phyloP scores from a whole-genome alignment of 208 protist species.

The Blechomonas ayalai region DNA sequence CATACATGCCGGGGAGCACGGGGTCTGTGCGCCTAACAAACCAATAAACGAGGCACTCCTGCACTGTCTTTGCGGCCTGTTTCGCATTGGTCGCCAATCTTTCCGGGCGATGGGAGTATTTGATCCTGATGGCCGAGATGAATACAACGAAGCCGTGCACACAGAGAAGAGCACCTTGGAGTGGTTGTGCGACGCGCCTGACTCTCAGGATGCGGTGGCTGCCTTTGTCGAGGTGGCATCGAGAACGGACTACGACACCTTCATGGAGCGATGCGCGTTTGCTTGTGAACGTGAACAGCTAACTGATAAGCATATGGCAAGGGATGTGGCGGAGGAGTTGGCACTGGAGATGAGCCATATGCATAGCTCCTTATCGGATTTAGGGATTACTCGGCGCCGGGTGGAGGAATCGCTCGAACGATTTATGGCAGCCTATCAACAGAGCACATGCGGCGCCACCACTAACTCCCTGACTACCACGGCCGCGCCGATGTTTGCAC shows the following conservation, averaged over 20 bases:
- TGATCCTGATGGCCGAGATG: constrained; percentile 7
- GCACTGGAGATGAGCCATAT: constrained; percentile 13
- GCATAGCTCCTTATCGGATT: constrained; percentile 30
- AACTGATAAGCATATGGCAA: constrained; percentile 48
- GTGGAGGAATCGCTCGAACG: constrained; percentile 13
- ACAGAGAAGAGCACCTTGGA: constrained; percentile 24
- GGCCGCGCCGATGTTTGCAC: no score
- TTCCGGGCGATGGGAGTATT: constrained; percentile 60
- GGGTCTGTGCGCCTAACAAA: constrained; percentile 14
- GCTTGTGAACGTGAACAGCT: constrained; percentile 46
- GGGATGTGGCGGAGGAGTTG: constrained; percentile 24
- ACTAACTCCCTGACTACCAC: no score
- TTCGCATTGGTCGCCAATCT: constrained; percentile 39
- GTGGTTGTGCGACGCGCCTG: constrained; percentile 32
- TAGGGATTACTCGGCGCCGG: constrained; percentile 28
- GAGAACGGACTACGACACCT: constrained; percentile 63
- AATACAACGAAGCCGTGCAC: constrained; percentile 26
- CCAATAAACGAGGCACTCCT: constrained; percentile 56
- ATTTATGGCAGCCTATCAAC: constrained; percentile 8
- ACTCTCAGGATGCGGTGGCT: constrained; percentile 7
- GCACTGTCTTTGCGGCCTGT: constrained; percentile 49
- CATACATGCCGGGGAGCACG: constrained; percentile 30
- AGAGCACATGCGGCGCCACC: no score
- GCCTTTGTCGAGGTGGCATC: constrained; percentile 82
- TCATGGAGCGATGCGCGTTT: constrained; percentile 62